These are phyloP conservation scores for Hansenula lynferdii DNA, from an alignment of 1,139 yeast species.

Conservation along the genomic window DNA sequence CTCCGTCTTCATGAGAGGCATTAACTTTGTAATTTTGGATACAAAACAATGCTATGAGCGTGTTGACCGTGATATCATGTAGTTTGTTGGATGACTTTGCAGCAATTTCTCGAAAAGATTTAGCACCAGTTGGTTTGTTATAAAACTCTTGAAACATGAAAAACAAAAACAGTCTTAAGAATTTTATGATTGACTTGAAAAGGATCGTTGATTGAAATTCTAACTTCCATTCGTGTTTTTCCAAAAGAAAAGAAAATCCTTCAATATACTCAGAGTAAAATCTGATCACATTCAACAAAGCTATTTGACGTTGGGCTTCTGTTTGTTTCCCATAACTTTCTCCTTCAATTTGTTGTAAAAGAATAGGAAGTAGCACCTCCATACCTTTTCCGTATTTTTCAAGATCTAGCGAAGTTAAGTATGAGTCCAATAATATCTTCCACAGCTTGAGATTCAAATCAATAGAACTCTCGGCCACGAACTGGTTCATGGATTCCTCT, in stretches of 20 bases:
- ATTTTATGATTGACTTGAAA: conserved; percentile 2
- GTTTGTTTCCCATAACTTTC: conserved; percentile 17
- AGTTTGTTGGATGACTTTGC: conserved; percentile 35
- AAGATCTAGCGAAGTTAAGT: conserved; percentile 37
- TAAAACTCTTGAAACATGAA: conserved; percentile 6
- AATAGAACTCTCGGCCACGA: conserved; percentile 58
- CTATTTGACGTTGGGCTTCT: conserved; percentile 23
- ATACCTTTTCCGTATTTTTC: conserved; percentile 49
- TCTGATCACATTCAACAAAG: conserved; percentile 37
- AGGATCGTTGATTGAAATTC: background rate
- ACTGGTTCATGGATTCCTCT: conserved; percentile 48
- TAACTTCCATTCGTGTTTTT: conserved; percentile 19
- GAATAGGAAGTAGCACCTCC: conserved; percentile 40
- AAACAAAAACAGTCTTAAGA: conserved; percentile 36
- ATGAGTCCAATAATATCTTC: conserved; percentile 66
- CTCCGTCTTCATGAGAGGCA: background rate
- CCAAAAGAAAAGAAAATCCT: conserved; percentile 18
- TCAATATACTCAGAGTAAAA: conserved; percentile 40
- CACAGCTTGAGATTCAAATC: conserved; percentile 70
- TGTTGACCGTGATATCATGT: conserved; percentile 45
- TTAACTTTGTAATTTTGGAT: too few species aligned
- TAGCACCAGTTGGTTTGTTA: conserved; percentile 10
- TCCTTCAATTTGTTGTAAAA: conserved; percentile 34
- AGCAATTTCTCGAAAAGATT: conserved; percentile 26
- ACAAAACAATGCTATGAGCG: conserved; percentile 31